Percentiles rank a stretch among this genome's conserved stretches.
These are phyloP conservation scores for Bacidia gigantensis DNA, from an alignment of 495 filamentous ascomycete species.

Conservation along the genomic window DNA sequence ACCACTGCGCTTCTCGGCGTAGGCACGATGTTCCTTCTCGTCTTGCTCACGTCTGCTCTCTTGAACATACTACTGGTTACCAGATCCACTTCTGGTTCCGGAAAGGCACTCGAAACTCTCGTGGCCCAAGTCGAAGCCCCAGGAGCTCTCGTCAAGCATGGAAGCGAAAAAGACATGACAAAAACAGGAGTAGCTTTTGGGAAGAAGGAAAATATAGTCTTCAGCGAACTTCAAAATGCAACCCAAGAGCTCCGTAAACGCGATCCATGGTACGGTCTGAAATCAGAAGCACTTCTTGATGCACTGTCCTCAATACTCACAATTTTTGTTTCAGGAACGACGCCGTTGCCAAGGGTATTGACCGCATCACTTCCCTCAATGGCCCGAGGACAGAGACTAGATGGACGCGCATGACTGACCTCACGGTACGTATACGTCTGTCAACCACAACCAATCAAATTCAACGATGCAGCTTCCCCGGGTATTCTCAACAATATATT, in stretches of 20 bases:
- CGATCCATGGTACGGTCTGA: background rate
- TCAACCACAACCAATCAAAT: background rate
- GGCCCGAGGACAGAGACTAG: background rate
- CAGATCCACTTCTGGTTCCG: too few relatives aligned
- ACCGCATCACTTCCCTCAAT: background rate
- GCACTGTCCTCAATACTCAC: too few relatives aligned
- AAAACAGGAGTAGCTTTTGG: background rate
- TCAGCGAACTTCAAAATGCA: background rate
- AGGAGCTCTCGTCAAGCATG: background rate
- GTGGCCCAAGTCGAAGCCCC: background rate
- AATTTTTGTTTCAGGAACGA: background rate
- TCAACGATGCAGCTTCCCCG: too few relatives aligned
- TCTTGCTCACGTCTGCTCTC: background rate
- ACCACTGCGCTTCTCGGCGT: background rate
- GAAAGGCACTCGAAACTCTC: background rate
- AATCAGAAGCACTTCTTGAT: too few relatives aligned
- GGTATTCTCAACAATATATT: too few relatives aligned
- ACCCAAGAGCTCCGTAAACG: background rate
- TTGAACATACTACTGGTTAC: background rate
- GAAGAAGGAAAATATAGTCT: background rate
- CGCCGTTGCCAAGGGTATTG: background rate
- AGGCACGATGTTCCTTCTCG: background rate
- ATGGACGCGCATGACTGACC: background rate
- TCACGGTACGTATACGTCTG: background rate
- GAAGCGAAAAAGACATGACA: background rate